These are phyloP conservation scores for Albizia julibrissin DNA, from an alignment of 306 rosid genomes.

Conservation along the genomic window DNA sequence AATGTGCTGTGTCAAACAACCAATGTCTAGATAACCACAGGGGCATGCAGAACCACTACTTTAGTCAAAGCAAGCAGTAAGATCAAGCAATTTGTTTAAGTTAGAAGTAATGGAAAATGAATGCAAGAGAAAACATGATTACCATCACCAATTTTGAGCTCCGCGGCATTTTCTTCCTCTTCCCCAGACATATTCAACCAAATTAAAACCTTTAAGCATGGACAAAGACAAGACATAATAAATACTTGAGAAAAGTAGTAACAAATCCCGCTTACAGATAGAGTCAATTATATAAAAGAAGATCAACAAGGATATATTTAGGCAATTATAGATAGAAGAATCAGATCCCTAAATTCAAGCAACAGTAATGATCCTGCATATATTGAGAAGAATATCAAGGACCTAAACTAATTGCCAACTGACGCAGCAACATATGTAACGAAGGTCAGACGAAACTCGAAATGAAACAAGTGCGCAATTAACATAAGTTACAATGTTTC, in stretches of 20 bases:
- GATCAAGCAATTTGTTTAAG: not conserved
- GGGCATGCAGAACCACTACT: not conserved
- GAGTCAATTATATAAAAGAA: not conserved
- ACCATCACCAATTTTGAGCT: conserved; percentile 98
- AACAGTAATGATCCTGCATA: not conserved
- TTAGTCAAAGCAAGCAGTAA: not conserved
- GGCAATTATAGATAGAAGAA: not conserved
- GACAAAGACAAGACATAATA: not conserved
- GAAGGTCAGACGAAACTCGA: not conserved
- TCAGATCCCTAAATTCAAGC: not conserved
- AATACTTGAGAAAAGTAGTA: not conserved
- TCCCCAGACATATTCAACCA: conserved; percentile 75
- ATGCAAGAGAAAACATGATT: not conserved
- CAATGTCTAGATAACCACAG: not conserved
- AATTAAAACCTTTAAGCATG: not conserved
- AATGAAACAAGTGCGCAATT: not conserved
- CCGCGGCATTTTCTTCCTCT: conserved; percentile 95
- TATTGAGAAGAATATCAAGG: not conserved
- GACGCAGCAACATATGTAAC: not conserved
- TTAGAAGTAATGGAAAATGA: not conserved
- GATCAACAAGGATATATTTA: not conserved
- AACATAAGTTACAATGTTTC: not conserved
- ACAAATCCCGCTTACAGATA: not conserved
- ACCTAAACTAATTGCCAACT: not conserved
- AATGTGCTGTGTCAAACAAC: not conserved